Percentiles rank a stretch among this genome's conserved stretches.
phyloP scores from a whole-genome alignment of 148 eudicot species.

The Linanthus parryae region DNA sequence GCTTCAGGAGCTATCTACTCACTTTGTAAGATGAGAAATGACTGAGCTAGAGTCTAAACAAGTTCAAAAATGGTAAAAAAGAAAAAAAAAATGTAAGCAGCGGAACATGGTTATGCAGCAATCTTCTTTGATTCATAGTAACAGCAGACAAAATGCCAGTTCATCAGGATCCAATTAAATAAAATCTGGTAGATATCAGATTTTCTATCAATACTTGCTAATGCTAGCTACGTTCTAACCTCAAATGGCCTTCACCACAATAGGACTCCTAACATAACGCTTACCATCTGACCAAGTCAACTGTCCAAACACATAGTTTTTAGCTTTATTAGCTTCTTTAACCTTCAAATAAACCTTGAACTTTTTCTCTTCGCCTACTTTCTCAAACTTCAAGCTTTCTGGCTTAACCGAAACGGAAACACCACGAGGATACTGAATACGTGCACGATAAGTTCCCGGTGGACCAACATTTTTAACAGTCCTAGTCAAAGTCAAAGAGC shows the following conservation, averaged over 20 bases:
- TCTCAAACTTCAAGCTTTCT: slow-evolving; percentile 31
- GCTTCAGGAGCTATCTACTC: no score
- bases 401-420: slow-evolving; percentile 38
- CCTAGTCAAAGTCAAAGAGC: slow-evolving; percentile 46
- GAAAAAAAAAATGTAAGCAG: no score
- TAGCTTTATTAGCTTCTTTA: slow-evolving; percentile 15
- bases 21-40: no score
- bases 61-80: no score
- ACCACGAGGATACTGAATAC: slow-evolving; percentile 36
- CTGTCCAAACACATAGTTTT: slow-evolving; percentile 64
- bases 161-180: no score
- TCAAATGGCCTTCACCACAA: slow-evolving; percentile 47
- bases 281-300: slow-evolving; percentile 77
- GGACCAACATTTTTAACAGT: slow-evolving; percentile 68
- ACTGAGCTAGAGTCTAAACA: no score
- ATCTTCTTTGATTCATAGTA: no score
- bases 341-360: slow-evolving; percentile 40
- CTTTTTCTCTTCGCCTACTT: slow-evolving; percentile 44
- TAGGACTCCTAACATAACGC: slow-evolving; percentile 76
- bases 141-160: no score
- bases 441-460: slow-evolving; percentile 44
- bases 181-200: no score
- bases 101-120: no score
- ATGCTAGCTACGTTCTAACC: neutral
- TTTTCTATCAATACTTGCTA: no score